Percentiles rank a stretch among this genome's conserved stretches.
These are phyloP conservation scores for Candida maesae DNA, from an alignment of 805 yeast species.

Conservation along the genomic window DNA sequence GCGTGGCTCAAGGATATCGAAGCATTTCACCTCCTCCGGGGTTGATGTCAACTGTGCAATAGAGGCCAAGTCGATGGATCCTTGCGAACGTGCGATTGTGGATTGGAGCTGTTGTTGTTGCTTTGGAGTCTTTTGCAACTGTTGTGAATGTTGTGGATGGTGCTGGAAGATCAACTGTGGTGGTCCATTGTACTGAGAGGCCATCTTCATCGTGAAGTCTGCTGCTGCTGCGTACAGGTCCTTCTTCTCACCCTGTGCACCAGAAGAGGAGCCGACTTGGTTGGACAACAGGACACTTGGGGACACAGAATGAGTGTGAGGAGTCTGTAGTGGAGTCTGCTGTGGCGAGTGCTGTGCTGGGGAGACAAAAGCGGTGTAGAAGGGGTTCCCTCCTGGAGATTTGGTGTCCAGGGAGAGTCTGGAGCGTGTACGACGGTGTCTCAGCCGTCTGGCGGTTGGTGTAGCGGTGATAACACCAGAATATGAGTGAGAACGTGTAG, in stretches of 20 bases:
- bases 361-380: slow-evolving; percentile 39
- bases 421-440: slow-evolving; percentile 19
- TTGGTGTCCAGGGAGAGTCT: slow-evolving; percentile 22
- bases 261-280: background rate
- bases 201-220: slow-evolving; percentile 28
- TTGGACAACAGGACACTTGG: slow-evolving; percentile 22
- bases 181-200: slow-evolving; percentile 12
- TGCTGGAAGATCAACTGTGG: background rate
- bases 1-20: slow-evolving; percentile 16
- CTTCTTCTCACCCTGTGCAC: background rate
- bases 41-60: no score
- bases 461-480: slow-evolving; percentile 2
- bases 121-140: background rate
- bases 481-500: slow-evolving; percentile 9
- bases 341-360: slow-evolving; percentile 30
- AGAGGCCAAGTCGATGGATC: slow-evolving; percentile 15
- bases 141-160: background rate
- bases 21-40: slow-evolving; percentile 13
- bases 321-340: slow-evolving; percentile 26
- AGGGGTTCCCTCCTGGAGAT: slow-evolving; percentile 43
- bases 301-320: slow-evolving; percentile 19
- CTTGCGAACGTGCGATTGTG: slow-evolving; percentile 12
- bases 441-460: slow-evolving; percentile 9
- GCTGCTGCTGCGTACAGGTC: slow-evolving; percentile 21
- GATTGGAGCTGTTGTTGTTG: slow-evolving; percentile 2